Percentiles rank a stretch among this genome's conserved stretches.
Evolutionary conservation across 441 rosid species (phyloP).

Genomic region (Bocquillonia castaneifolia): DNA sequence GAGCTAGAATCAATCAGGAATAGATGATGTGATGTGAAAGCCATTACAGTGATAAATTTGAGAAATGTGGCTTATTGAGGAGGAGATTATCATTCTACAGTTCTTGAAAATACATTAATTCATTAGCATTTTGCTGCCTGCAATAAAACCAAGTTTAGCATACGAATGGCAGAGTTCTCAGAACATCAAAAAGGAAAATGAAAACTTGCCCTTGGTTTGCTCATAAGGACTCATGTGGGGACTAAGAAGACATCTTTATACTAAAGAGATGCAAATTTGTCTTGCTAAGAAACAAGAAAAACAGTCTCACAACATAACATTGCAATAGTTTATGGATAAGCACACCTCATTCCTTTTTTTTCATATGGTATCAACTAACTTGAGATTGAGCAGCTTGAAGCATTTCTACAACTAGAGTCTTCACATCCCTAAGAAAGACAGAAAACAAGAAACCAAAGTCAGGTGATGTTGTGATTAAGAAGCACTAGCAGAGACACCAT

Average conservation of each 20-base stretch:
- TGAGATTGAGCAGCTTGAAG: slow-evolving; percentile 63
- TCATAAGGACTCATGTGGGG: not conserved
- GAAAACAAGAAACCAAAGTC: slow-evolving; percentile 13
- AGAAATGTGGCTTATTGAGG: not conserved
- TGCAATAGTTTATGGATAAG: not conserved
- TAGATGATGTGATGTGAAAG: not conserved
- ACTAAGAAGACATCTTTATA: not conserved
- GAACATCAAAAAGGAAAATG: too few species aligned
- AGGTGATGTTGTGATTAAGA: too few species aligned
- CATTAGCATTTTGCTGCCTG: not conserved
- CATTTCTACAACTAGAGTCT: slow-evolving; percentile 80
- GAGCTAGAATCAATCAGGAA: not conserved
- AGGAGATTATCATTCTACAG: not conserved
- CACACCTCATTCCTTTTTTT: slow-evolving; percentile 23
- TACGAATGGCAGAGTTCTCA: too few species aligned
- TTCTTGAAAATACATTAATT: not conserved
- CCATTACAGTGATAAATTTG: not conserved
- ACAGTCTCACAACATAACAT: slow-evolving; percentile 1
- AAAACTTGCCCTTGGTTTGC: too few species aligned
- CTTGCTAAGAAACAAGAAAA: not conserved
- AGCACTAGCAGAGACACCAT: not conserved
- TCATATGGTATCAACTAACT: slow-evolving; percentile 27
- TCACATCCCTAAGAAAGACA: slow-evolving; percentile 61
- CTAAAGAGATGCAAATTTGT: not conserved
- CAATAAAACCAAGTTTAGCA: too few species aligned